Percentiles rank a stretch among this genome's conserved stretches.
Evolutionary conservation across 129 eudicot genomes (phyloP).

Genomic region (Artemisia annua): DNA sequence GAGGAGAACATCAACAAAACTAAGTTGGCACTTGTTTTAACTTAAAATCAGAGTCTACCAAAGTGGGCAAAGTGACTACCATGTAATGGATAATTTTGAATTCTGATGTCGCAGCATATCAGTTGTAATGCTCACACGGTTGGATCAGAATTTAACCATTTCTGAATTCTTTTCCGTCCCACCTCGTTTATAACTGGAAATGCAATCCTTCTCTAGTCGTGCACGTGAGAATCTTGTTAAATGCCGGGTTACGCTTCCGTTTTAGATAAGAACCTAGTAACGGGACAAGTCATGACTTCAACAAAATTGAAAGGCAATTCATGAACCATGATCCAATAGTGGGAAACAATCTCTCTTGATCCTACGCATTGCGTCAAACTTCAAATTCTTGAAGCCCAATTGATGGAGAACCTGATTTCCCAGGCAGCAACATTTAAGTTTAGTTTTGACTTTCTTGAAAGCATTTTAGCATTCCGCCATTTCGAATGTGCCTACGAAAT

Average conservation of each 20-base stretch:
- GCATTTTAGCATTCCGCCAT: background rate
- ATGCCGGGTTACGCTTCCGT: background rate
- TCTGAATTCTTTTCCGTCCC: conserved; percentile 6
- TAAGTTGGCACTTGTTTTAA: too few species aligned
- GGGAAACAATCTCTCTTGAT: background rate
- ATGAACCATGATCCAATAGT: too few species aligned
- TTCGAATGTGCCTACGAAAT: background rate
- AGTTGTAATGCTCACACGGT: conserved; percentile 11
- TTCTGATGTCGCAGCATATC: too few species aligned
- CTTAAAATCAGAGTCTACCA: too few species aligned
- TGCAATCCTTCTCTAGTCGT: background rate
- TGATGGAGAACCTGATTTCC: background rate
- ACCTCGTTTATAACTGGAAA: conserved; percentile 8
- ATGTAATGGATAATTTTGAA: too few species aligned
- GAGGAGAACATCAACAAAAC: too few species aligned
- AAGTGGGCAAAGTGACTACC: too few species aligned
- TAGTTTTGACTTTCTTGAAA: background rate
- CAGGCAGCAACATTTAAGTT: background rate
- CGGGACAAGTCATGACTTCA: background rate
- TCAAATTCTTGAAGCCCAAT: background rate
- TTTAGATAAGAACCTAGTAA: too few species aligned
- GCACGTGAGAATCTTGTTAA: conserved; percentile 6
- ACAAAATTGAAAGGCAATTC: background rate
- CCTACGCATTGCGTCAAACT: conserved; percentile 15
- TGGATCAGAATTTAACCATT: background rate